Evolutionary conservation across 2,329 filamentous ascomycete genomes (phyloP).

Genomic region (Phyllosticta ampelicida): DNA sequence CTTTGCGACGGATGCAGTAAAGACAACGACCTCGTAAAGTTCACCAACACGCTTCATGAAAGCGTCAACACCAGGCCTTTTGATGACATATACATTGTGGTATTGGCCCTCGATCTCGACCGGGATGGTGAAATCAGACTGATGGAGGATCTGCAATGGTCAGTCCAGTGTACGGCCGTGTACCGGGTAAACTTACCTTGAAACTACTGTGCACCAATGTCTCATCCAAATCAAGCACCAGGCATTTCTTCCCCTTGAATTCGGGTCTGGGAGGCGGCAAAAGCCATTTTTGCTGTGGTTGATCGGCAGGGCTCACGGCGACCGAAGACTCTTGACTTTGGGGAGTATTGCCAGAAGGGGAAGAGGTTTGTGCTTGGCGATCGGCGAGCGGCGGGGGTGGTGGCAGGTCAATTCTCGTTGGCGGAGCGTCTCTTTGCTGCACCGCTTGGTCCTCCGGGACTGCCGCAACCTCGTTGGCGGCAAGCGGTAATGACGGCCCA

Average conservation of each 20-base stretch:
- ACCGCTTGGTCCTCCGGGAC: conserved; percentile 21
- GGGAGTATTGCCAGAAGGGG: conserved; percentile 32
- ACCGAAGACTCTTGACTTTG: conserved; percentile 24
- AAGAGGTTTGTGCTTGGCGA: conserved; percentile 28
- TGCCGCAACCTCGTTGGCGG: conserved; percentile 40
- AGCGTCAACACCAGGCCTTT: conserved; percentile 93
- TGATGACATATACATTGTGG: conserved; percentile 99
- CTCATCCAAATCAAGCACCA: conserved; percentile 92
- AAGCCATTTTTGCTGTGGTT: conserved; percentile 56
- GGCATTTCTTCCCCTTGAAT: conserved; percentile 79
- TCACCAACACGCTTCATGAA: conserved; percentile 99
- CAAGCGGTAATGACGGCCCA: conserved; percentile 35
- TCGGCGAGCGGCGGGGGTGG: conserved; percentile 45
- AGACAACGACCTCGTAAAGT: conserved; percentile 96
- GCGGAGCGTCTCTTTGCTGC: conserved; percentile 18
- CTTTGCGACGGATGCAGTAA: conserved; percentile 97
- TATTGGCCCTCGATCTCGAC: conserved; percentile 98
- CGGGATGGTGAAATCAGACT: conserved; percentile 97
- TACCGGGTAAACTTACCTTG: conserved; percentile 54
- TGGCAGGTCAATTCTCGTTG: conserved; percentile 40
- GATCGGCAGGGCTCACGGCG: conserved; percentile 33
- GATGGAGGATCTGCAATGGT: conserved; percentile 70
- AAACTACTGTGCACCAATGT: conserved; percentile 98
- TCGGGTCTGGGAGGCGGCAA: conserved; percentile 72
- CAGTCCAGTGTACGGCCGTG: neutral